A percentile compares a stretch with the other conserved stretches of the same genome.
These are phyloP conservation scores for Teratosphaeria zuluensis DNA, from an alignment of 2,329 filamentous ascomycete genomes.

Conservation along the genomic window DNA sequence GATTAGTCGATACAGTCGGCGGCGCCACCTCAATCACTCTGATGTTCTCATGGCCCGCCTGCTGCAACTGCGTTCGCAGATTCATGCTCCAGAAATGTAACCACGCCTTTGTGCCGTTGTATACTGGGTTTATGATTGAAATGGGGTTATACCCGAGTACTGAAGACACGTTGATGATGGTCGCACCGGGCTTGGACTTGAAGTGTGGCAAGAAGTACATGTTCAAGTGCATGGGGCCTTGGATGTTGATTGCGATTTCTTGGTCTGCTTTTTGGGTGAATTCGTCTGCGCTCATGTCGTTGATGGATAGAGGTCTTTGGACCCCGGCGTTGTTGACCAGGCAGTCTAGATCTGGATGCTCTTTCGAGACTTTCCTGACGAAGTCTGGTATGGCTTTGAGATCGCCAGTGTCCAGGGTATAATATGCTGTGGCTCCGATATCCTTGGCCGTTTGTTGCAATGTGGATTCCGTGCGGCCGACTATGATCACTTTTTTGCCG, in stretches of 20 bases:
- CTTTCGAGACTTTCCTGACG: conserved; percentile 33
- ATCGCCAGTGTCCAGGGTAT: too few relatives aligned
- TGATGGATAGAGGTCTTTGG: conserved; percentile 44
- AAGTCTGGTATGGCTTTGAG: conserved; percentile 34
- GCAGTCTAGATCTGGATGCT: conserved; percentile 49
- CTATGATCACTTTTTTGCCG: conserved; percentile 44
- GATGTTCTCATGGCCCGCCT: conserved; percentile 28
- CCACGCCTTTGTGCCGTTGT: conserved; percentile 52
- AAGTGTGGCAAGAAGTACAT: conserved; percentile 43
- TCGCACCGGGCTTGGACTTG: conserved; percentile 30
- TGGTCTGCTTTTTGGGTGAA: conserved; percentile 45
- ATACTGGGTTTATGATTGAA: conserved; percentile 44
- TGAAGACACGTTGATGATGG: conserved; percentile 47
- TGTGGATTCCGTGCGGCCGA: conserved; percentile 20
- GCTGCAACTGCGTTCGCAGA: conserved; percentile 41
- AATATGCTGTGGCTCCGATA: too few relatives aligned
- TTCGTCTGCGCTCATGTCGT: conserved; percentile 25
- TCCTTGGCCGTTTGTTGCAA: too few relatives aligned
- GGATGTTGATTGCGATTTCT: conserved; percentile 50
- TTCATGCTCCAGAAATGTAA: conserved; percentile 49
- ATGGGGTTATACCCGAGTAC: conserved; percentile 45
- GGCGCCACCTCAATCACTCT: conserved; percentile 48
- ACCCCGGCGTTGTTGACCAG: conserved; percentile 52
- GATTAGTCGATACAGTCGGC: conserved; percentile 44
- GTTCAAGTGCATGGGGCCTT: conserved; percentile 48